These are phyloP conservation scores for Ricinus communis DNA, from an alignment of 345 rosid species.

Conservation along the genomic window DNA sequence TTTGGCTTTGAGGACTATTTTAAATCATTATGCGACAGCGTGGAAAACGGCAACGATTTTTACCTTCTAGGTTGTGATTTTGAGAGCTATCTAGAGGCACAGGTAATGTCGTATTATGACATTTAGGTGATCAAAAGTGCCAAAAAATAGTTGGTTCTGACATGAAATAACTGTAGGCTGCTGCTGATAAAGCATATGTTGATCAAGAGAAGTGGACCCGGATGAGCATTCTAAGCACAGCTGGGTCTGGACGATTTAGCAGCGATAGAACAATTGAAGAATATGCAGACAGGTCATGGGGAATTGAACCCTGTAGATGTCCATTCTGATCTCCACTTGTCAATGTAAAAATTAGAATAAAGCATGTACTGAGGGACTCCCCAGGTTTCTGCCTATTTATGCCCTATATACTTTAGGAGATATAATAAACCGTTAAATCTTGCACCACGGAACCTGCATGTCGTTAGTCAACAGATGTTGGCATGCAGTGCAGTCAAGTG, in stretches of 20 bases:
- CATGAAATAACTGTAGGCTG: constrained; percentile 34
- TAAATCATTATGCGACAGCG: constrained; percentile 38
- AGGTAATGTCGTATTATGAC: constrained; percentile 21
- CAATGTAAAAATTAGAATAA: not conserved
- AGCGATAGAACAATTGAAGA: constrained; percentile 45
- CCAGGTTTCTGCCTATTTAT: no score
- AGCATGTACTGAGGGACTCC: no score
- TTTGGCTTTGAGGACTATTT: constrained; percentile 43
- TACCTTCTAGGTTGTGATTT: constrained; percentile 45
- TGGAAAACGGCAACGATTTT: constrained; percentile 37
- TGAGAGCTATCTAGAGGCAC: constrained; percentile 42
- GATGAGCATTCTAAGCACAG: constrained; percentile 48
- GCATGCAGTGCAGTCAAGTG: no score
- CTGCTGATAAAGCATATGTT: constrained; percentile 47
- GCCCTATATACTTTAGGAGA: no score
- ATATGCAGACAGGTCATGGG: constrained; percentile 45
- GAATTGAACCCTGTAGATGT: constrained; percentile 38
- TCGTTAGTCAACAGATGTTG: no score
- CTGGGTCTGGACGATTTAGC: constrained; percentile 47
- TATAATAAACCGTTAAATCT: no score
- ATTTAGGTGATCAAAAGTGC: not conserved
- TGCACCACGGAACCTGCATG: no score
- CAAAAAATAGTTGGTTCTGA: not conserved
- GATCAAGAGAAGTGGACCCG: constrained; percentile 45
- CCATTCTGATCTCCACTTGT: constrained; percentile 24